phyloP scores from a whole-genome alignment of 2,329 filamentous ascomycete species.

The Arthrobotrys entomopaga region DNA sequence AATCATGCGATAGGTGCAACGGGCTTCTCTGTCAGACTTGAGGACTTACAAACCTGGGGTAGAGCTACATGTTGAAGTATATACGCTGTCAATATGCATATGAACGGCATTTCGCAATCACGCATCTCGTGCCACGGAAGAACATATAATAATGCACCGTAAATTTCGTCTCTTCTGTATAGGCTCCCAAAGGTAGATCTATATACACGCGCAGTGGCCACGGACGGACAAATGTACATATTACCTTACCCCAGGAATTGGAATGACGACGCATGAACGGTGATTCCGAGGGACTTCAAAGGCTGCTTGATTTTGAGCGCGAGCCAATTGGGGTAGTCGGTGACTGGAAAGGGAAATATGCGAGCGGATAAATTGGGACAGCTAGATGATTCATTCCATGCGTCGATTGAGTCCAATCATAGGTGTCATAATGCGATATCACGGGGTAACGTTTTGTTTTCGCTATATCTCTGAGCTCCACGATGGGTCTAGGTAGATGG shows the following conservation, averaged over 20 bases:
- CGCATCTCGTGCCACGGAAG: slow-evolving; percentile 6
- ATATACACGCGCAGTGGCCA: background rate
- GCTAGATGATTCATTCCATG: slow-evolving; percentile 3
- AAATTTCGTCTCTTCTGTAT: background rate
- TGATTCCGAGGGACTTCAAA: too few species aligned
- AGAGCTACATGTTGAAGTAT: too few species aligned
- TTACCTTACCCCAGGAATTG: too few species aligned
- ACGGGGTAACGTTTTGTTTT: background rate
- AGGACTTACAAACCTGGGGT: background rate
- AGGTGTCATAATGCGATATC: background rate
- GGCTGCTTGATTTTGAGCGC: too few species aligned
- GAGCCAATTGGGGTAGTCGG: too few species aligned
- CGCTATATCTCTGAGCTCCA: background rate
- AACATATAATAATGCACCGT: background rate
- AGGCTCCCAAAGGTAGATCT: too few species aligned
- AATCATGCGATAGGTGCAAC: background rate
- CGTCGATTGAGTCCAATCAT: slow-evolving; percentile 19
- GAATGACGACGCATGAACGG: slow-evolving; percentile 6
- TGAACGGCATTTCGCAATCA: background rate
- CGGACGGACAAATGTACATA: background rate
- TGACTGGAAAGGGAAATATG: too few species aligned
- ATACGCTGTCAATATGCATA: too few species aligned
- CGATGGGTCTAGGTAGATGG: slow-evolving; percentile 16
- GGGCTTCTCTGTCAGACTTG: background rate
- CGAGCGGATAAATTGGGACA: too few species aligned